Conservation (phyloP, 768 basidiomycete genomes). For the Lactifluus echinatus region DNA sequence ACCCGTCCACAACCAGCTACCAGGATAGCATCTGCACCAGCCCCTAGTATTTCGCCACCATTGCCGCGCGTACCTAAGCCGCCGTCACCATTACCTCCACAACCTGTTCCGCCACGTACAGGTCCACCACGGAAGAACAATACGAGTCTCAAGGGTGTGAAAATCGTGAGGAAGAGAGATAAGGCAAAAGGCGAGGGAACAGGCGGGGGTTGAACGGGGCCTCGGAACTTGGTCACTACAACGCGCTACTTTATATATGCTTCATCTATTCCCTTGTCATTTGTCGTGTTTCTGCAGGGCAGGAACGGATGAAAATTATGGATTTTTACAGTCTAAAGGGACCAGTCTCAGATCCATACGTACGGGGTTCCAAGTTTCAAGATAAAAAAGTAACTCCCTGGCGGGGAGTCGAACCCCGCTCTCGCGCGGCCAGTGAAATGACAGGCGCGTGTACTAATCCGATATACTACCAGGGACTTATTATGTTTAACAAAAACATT, state of each 20-base stretch:
- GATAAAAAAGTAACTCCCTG: slow-evolving; percentile 25
- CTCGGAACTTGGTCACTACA: not conserved
- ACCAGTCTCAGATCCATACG: too few relatives aligned
- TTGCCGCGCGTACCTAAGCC: slow-evolving; percentile 6
- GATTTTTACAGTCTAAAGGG: too few relatives aligned
- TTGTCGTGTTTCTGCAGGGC: not conserved
- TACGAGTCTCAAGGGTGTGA: slow-evolving; percentile 23
- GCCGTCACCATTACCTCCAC: not conserved
- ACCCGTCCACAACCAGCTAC: not conserved
- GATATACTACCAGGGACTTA: slow-evolving; percentile 20
- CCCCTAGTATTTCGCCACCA: not conserved
- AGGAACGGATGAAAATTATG: too few relatives aligned
- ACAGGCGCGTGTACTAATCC: slow-evolving; percentile 21
- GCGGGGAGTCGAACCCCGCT: slow-evolving; percentile 43
- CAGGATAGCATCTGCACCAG: not conserved
- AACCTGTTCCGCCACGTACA: not conserved
- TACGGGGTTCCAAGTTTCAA: too few relatives aligned
- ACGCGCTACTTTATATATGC: not conserved
- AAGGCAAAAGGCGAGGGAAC: slow-evolving; percentile 1
- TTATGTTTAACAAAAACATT: fast-evolving
- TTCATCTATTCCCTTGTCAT: not conserved
- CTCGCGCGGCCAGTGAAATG: slow-evolving; percentile 27
- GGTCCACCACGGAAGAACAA: slow-evolving; percentile 2
- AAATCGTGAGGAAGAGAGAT: slow-evolving; percentile 24
- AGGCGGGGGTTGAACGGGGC: not conserved